These are phyloP conservation scores for Glycine tomentella DNA, from an alignment of 306 rosid genomes.

Conservation along the genomic window DNA sequence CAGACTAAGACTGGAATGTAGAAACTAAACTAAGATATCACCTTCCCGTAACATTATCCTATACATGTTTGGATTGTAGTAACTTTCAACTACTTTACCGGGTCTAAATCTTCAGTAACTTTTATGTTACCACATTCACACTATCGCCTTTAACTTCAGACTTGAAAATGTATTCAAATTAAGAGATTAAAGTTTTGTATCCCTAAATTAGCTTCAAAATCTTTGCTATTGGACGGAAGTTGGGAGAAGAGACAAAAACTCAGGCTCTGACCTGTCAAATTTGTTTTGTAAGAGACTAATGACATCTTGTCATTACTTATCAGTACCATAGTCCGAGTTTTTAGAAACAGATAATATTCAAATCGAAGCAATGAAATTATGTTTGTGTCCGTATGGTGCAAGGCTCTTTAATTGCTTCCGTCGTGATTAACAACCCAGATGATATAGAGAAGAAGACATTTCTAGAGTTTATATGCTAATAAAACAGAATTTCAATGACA, in stretches of 20 bases:
- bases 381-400: background rate
- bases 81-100: background rate
- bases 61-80: background rate
- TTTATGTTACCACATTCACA: conserved; percentile 1
- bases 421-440: background rate
- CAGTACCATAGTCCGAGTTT: conserved; percentile 18
- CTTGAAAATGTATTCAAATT: background rate
- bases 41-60: background rate
- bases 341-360: background rate
- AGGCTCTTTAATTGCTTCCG: conserved; percentile 27
- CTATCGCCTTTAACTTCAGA: background rate
- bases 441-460: background rate
- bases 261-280: background rate
- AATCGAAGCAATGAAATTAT: background rate
- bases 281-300: background rate
- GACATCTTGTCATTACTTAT: background rate
- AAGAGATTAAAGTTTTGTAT: conserved; percentile 2
- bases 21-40: conserved; percentile 3
- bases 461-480: background rate
- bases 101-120: conserved; percentile 15
- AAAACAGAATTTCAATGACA: background rate
- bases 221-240: conserved; percentile 8
- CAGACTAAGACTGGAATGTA: conserved; percentile 2
- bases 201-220: conserved; percentile 7
- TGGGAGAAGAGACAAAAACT: conserved; percentile 9